These are phyloP conservation scores for Pseudoscleropodium purum DNA, from an alignment of 225 moss, liverwort and hornwort species.

Conservation along the genomic window DNA sequence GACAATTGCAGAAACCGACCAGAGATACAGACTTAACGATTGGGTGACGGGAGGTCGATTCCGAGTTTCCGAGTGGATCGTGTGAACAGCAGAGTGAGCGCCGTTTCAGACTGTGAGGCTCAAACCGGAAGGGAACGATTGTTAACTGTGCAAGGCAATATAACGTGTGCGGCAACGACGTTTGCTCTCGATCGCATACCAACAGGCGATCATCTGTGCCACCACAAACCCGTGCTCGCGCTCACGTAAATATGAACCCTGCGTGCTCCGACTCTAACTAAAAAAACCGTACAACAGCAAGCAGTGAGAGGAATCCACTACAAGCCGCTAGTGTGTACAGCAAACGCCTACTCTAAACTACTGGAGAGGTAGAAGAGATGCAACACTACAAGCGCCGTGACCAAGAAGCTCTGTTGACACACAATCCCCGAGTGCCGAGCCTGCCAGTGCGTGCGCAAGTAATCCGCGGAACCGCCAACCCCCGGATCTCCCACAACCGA, in stretches of 20 bases:
- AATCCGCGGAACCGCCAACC: conserved; percentile 22
- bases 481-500: conserved; percentile 33
- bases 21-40: neutral
- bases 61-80: neutral
- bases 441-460: conserved; percentile 31
- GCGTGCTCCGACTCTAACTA: neutral
- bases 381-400: conserved; percentile 33
- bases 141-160: neutral
- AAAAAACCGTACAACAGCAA: neutral
- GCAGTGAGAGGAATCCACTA: neutral
- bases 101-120: neutral
- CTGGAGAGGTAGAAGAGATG: conserved; percentile 40
- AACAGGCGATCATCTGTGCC: neutral
- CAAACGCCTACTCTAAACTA: neutral
- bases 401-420: conserved; percentile 12
- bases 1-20: neutral
- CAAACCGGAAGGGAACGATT: neutral
- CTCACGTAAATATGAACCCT: neutral
- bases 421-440: conserved; percentile 29
- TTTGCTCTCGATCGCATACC: neutral
- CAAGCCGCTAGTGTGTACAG: neutral
- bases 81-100: neutral
- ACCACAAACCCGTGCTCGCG: neutral
- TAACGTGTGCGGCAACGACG: neutral
- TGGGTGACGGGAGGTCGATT: neutral